Percentiles rank a stretch among this genome's conserved stretches.
phyloP scores from a whole-genome alignment of 148 eudicot genomes.

The Chenopodium suecicum region DNA sequence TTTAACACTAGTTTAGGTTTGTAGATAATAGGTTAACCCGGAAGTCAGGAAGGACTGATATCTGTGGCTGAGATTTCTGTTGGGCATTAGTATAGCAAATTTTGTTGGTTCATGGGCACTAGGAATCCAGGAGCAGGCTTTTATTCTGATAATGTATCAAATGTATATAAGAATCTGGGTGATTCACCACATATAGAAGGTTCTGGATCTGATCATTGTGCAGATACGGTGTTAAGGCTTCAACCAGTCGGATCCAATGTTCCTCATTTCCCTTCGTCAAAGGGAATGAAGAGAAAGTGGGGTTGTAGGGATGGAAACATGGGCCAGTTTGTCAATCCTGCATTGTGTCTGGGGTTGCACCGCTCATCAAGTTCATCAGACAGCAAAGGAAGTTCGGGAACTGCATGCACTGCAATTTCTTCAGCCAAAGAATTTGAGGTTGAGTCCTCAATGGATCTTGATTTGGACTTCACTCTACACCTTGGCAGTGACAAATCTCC shows the following conservation, averaged over 20 bases:
- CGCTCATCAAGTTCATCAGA: constrained; percentile 86
- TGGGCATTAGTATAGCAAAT: constrained; percentile 35
- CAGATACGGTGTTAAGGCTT: constrained; percentile 67
- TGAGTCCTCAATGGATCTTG: constrained; percentile 81
- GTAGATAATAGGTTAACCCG: constrained; percentile 46
- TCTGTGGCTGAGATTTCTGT: constrained; percentile 46
- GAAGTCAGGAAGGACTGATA: constrained; percentile 75
- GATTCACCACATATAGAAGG: constrained; percentile 46
- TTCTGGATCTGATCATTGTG: constrained; percentile 35
- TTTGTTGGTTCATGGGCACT: constrained; percentile 62
- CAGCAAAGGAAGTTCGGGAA: constrained; percentile 86
- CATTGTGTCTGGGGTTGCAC: constrained; percentile 56
- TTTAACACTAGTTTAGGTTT: constrained; percentile 52
- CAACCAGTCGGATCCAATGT: constrained; percentile 43
- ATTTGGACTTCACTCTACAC: constrained; percentile 75
- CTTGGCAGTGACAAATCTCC: constrained; percentile 68
- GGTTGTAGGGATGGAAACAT: constrained; percentile 34
- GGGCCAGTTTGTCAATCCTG: constrained; percentile 34
- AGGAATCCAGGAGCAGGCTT: constrained; percentile 43
- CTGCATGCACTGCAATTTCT: constrained; percentile 71
- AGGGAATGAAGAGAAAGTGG: constrained; percentile 78
- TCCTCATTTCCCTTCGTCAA: constrained; percentile 37
- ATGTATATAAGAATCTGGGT: constrained; percentile 47
- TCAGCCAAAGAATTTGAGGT: constrained; percentile 84
- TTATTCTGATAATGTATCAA: constrained; percentile 35